phyloP scores from a whole-genome alignment of 768 basidiomycete genomes.

The Tylopilus rubrobrunneus region DNA sequence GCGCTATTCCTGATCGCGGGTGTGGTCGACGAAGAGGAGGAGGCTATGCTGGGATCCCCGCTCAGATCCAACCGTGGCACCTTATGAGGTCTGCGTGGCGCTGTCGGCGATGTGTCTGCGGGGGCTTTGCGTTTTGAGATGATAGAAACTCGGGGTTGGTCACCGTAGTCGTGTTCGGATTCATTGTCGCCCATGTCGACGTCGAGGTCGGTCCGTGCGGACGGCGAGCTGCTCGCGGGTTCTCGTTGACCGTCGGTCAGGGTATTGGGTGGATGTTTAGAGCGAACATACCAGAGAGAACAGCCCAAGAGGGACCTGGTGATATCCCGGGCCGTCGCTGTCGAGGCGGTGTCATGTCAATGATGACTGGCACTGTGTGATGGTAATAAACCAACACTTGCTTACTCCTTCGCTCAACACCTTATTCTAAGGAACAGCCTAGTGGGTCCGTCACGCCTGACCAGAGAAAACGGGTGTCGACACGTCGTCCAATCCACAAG shows the following conservation, averaged over 20 bases:
- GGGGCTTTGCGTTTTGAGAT: conserved; percentile 27
- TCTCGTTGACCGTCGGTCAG: conserved; percentile 14
- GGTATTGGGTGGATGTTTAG: background rate
- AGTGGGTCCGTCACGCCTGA: too few relatives aligned
- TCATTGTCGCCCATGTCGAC: conserved; percentile 23
- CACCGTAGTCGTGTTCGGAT: conserved; percentile 4
- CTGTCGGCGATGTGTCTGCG: conserved; percentile 6
- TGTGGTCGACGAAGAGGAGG: background rate
- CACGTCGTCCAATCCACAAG: too few relatives aligned
- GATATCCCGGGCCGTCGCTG: conserved; percentile 4
- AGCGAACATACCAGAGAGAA: conserved; percentile 17
- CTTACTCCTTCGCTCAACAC: too few relatives aligned
- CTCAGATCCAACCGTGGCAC: conserved; percentile 14
- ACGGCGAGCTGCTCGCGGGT: conserved; percentile 17
- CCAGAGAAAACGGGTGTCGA: too few relatives aligned
- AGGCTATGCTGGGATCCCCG: background rate
- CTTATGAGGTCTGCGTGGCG: conserved; percentile 15
- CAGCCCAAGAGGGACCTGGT: conserved; percentile 29
- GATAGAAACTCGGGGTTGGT: conserved; percentile 7
- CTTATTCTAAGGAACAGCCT: too few relatives aligned
- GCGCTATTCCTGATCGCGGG: background rate
- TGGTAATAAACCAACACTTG: too few relatives aligned
- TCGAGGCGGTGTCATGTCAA: background rate
- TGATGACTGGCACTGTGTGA: too few relatives aligned
- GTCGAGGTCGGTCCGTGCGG: conserved; percentile 17